Conservation (phyloP, 768 basidiomycete species). For the Boletus insuetus region DNA sequence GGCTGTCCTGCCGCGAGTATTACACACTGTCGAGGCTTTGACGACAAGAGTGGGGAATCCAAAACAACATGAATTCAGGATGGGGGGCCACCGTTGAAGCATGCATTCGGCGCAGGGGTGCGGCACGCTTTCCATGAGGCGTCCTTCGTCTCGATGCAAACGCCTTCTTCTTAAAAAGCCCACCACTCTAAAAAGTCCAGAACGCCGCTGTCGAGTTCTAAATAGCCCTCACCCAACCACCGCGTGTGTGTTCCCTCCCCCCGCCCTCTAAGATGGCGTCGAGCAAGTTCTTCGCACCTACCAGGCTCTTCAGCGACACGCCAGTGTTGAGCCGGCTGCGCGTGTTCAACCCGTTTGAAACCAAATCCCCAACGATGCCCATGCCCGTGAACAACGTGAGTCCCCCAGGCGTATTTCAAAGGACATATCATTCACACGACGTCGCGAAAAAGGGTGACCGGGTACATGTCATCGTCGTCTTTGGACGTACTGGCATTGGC, state of each 20-base stretch:
- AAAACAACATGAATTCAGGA: constrained; percentile 1
- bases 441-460: constrained; percentile 23
- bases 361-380: constrained; percentile 20
- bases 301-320: constrained; percentile 23
- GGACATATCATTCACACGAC: neutral
- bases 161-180: constrained; percentile 22
- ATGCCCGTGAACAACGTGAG: constrained; percentile 33
- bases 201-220: constrained; percentile 22
- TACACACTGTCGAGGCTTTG: neutral
- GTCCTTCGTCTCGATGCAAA: constrained; percentile 14
- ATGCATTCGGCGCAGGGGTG: constrained; percentile 23
- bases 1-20: neutral
- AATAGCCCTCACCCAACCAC: constrained; percentile 14
- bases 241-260: constrained; percentile 10
- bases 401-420: neutral
- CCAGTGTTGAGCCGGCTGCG: constrained; percentile 23
- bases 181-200: constrained; percentile 10
- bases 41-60: constrained; percentile 18
- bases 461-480: constrained; percentile 31
- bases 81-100: constrained; percentile 12
- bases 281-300: constrained; percentile 19
- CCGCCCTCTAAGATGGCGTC: constrained; percentile 20
- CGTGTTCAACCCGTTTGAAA: constrained; percentile 24
- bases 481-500: constrained; percentile 34
- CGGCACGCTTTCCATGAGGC: constrained; percentile 33